Base-by-base conservation (phyloP, 768 basidiomycete genomes). In the Lactarius psammicola region DNA sequence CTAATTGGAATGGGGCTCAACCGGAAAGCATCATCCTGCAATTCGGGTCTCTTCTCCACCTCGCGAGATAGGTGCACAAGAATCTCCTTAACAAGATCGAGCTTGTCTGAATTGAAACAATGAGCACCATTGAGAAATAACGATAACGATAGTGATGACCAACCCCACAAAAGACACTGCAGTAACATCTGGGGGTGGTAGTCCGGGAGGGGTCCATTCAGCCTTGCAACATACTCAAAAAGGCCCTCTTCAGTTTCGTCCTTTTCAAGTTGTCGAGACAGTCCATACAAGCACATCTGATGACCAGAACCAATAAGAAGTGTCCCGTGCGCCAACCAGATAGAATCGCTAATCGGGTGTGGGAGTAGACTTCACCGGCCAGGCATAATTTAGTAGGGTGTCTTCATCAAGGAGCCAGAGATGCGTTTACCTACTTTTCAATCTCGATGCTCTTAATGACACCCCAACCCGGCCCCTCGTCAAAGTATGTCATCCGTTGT, bases 171-270 rank as follows among this genome's bases (percentile, higher is more conserved):
- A 62, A 98, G 79, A 73, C 94, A 96, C 72, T 98, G 95, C 15
- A 95, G 77, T 20, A 98, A 74, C 83, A 96, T 89, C 72, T 95
- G 93, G 4, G 96, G 95, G 76, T 98, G 94, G 74, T 92, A 95
- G 75, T 97, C 92, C 20, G 87, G 84, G 40, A 98, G 77, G 4
- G 96, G 95, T 0, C 93, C 94, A 73, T 95, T 95, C 57, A 85
- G 82, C 63, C 87, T 77, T 6, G 90, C 92, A 40, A 95, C 92
- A 71, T 90, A 82, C 71, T 93, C 90, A 64, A 96, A 92, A 18
- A 96, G 79, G 69, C 85, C 86, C 69, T 81, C 80, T 9, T 75
- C 71, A 4, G 71, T 65, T 58, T 70, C 63, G 49, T 68, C 57
- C 59, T 69, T 30, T 72, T 65, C 65, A 10, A 65, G 63, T 51